These are phyloP conservation scores for Mitragyna speciosa DNA, from an alignment of 257 asterid species.

Conservation along the genomic window DNA sequence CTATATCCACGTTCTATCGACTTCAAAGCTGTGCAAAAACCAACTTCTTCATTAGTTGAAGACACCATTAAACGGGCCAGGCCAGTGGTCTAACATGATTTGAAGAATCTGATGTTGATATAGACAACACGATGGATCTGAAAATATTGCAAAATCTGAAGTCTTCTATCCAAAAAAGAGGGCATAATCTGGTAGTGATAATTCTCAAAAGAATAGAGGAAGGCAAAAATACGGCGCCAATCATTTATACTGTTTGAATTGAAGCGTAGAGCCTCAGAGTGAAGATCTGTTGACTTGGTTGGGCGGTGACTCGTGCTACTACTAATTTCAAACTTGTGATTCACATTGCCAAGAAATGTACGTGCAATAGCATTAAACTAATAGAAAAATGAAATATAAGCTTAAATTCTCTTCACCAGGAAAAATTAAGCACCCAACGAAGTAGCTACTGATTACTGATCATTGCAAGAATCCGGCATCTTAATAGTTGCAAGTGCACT, in stretches of 20 bases:
- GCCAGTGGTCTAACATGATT: neutral
- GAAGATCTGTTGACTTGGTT: neutral
- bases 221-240: neutral
- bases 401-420: neutral
- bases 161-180: neutral
- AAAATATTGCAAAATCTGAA: neutral
- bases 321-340: neutral
- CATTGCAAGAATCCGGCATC: too few relatives aligned
- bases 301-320: neutral
- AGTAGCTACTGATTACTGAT: too few relatives aligned
- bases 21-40: too few relatives aligned
- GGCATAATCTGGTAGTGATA: neutral
- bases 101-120: neutral
- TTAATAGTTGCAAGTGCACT: too few relatives aligned
- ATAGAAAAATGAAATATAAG: accelerated
- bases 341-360: neutral
- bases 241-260: neutral
- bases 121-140: neutral
- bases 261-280: neutral
- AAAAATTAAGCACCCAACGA: neutral
- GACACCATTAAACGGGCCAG: too few relatives aligned
- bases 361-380: neutral
- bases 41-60: too few relatives aligned
- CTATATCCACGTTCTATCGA: too few relatives aligned
- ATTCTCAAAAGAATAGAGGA: neutral